A percentile compares a stretch with the other conserved stretches of the same genome.
Evolutionary conservation across 2,329 filamentous ascomycete genomes (phyloP).

Genomic region (Alternaria infectoria): DNA sequence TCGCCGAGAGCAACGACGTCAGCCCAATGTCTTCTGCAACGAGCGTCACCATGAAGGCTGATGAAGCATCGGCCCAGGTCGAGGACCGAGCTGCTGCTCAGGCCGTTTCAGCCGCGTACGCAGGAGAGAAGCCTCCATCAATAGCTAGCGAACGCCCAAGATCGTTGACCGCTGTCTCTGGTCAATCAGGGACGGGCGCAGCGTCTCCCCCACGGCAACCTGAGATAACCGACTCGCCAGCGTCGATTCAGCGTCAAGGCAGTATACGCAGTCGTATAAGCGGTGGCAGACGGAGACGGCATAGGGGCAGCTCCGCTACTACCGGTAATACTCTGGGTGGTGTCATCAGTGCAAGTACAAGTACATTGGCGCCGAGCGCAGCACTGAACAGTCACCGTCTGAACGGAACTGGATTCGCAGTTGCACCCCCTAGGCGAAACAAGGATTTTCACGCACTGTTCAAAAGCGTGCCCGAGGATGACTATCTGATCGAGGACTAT

Average conservation of each 20-base stretch:
- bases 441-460: constrained; percentile 93
- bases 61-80: constrained; percentile 61
- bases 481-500: constrained; percentile 98
- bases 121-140: constrained; percentile 48
- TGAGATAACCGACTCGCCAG: constrained; percentile 67
- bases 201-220: constrained; percentile 67
- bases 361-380: constrained; percentile 70
- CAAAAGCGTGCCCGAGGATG: constrained; percentile 95
- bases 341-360: constrained; percentile 72
- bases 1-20: constrained; percentile 66
- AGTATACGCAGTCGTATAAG: constrained; percentile 62
- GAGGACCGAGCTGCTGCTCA: constrained; percentile 66
- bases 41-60: constrained; percentile 59
- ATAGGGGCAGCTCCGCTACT: constrained; percentile 78
- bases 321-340: constrained; percentile 73
- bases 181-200: constrained; percentile 28
- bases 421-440: constrained; percentile 95
- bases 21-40: constrained; percentile 66
- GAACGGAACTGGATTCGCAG: constrained; percentile 94
- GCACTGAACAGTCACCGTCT: constrained; percentile 72
- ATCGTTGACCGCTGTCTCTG: constrained; percentile 49
- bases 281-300: constrained; percentile 64
- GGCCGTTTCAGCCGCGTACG: constrained; percentile 67
- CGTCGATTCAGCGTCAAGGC: constrained; percentile 59
- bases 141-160: constrained; percentile 46